Base-by-base conservation (phyloP, 495 filamentous ascomycete genomes). In the Talaromyces adpressus region DNA sequence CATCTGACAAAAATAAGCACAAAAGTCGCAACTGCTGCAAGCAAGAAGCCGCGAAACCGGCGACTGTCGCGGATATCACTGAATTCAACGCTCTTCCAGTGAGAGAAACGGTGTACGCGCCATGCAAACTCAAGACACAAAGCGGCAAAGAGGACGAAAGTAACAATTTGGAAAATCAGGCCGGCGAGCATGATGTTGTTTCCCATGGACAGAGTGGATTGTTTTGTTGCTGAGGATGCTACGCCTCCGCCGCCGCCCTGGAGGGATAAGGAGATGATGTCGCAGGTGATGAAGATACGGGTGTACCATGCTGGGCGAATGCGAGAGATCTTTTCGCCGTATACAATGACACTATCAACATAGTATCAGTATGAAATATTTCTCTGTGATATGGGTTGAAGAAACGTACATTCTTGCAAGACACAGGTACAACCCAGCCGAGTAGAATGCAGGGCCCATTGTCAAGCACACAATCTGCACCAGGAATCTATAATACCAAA, bases 1-100 rank as follows among this genome's bases (percentile, higher is more conserved):
- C 78, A 85, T 1, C 88, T 81, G 59, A 83, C 79, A 69, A 87
- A 81, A 66, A 91, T 85, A 66, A 76, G 75, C 25, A 87, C 27
- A 5, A 51, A 65, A 69, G 69, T 47, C 0, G 77, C 6, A n/a
- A 80, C 72, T 3, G 81, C 76, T 2, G 74, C 18, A 11, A 69
- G 62, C 45, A 85, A 61, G 64, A 79, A 81, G 7, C 58, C 45
- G 11, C 77, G 60, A 61, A 84, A 83, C 18, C 77, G 41, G 6
- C 20, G 18, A 58, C 29, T 58, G 18, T 32, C 59, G 22, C 36
- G 59, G 5, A 52, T 23, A 36, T 20, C 11, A 6, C 32, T 23
- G 32, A 58, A 36, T 25, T 58, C 27, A 14, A 18, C 29, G 4
- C 9, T 58, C 56, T 30, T 30, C 12, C 1, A 11, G n/a, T 58